A percentile compares a stretch with the other conserved stretches of the same genome.
Evolutionary conservation across 2,329 filamentous ascomycete genomes (phyloP).

Genomic region (Sarocladiaceae sp.): DNA sequence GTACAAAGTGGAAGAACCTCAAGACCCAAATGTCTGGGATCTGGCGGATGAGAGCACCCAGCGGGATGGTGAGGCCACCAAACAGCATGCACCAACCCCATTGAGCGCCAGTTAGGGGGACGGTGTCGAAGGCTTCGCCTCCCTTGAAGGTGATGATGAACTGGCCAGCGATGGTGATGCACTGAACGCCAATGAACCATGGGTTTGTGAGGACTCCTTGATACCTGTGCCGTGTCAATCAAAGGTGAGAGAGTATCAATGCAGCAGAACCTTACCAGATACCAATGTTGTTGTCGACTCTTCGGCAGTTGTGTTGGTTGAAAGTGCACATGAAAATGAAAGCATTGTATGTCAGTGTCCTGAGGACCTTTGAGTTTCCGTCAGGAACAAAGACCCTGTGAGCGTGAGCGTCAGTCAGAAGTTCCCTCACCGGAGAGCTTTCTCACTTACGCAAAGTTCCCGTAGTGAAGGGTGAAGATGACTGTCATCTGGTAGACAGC

Average conservation of each 20-base stretch:
- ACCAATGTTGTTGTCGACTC: slow-evolving; percentile 77
- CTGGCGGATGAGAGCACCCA: slow-evolving; percentile 40
- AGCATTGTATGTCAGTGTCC: slow-evolving; percentile 70
- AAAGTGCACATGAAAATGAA: slow-evolving; percentile 64
- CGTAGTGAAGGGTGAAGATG: slow-evolving; percentile 56
- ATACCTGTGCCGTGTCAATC: slow-evolving; percentile 32
- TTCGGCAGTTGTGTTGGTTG: slow-evolving; percentile 47
- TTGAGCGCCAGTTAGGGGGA: slow-evolving; percentile 53
- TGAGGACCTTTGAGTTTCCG: slow-evolving; percentile 30
- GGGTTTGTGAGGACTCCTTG: slow-evolving; percentile 68
- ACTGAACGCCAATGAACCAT: slow-evolving; percentile 67
- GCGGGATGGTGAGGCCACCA: slow-evolving; percentile 59
- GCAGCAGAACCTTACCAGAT: slow-evolving; percentile 36
- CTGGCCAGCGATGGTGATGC: slow-evolving; percentile 62
- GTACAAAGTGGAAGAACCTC: not conserved
- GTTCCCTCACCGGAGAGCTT: too few relatives aligned
- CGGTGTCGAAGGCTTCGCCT: slow-evolving; percentile 59
- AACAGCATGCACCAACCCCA: slow-evolving; percentile 67
- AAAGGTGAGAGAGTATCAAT: not conserved
- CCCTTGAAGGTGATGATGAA: slow-evolving; percentile 67
- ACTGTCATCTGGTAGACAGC: slow-evolving; percentile 63
- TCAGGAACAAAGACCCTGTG: slow-evolving; percentile 29
- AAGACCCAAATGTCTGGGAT: slow-evolving; percentile 26
- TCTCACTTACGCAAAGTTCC: slow-evolving; percentile 31
- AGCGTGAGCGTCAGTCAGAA: too few relatives aligned